Percentiles rank a stretch among this genome's conserved stretches.
Evolutionary conservation across 805 yeast species (phyloP).

Genomic region (Starmerella vitae): DNA sequence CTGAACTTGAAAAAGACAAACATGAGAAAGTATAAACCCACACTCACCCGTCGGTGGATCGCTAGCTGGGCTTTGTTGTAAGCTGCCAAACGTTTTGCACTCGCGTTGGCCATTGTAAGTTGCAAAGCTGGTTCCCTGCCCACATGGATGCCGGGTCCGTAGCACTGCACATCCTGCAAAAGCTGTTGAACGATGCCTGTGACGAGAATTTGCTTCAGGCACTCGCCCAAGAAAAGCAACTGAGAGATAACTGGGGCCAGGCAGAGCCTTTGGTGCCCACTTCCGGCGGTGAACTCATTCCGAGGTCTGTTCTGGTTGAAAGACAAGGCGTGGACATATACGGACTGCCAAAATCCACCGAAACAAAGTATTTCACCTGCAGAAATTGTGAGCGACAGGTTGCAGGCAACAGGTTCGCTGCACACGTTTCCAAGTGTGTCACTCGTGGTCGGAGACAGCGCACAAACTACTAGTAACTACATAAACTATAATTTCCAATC

Average conservation of each 20-base stretch:
- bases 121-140: neutral
- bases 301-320: constrained; percentile 17
- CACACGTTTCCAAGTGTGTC: constrained; percentile 79
- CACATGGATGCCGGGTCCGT: neutral
- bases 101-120: constrained; percentile 38
- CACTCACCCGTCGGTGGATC: constrained; percentile 28
- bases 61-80: constrained; percentile 26
- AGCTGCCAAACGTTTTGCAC: constrained; percentile 31
- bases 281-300: constrained; percentile 17
- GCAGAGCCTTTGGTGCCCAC: constrained; percentile 17
- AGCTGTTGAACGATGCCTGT: constrained; percentile 24
- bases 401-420: constrained; percentile 86
- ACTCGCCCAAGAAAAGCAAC: constrained; percentile 24
- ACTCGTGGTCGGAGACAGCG: constrained; percentile 36
- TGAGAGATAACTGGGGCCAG: constrained; percentile 27
- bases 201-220: constrained; percentile 28
- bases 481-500: constrained; percentile 40
- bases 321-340: constrained; percentile 31
- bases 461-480: constrained; percentile 1
- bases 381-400: constrained; percentile 71
- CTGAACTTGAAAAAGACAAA: constrained; percentile 31
- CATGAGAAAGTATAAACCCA: constrained; percentile 31
- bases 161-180: constrained; percentile 10
- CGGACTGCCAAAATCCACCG: constrained; percentile 33
- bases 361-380: constrained; percentile 58